A percentile compares a stretch with the other conserved stretches of the same genome.
phyloP scores from a whole-genome alignment of 2,329 filamentous ascomycete species.

The Penicillium sp. region DNA sequence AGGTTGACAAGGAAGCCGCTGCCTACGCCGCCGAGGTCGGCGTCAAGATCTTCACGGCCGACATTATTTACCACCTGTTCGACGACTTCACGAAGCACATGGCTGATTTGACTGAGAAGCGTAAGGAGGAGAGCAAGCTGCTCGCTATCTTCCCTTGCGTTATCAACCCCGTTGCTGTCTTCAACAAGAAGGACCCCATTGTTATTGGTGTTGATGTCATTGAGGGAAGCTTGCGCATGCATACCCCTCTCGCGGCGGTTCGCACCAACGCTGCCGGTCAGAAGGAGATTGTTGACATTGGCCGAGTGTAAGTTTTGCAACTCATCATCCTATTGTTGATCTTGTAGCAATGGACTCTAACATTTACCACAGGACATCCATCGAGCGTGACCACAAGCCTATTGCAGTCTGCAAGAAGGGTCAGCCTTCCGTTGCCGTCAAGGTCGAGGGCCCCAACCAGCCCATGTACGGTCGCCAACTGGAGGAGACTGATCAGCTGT shows the following conservation, averaged over 20 bases:
- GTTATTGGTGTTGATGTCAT: constrained; percentile 92
- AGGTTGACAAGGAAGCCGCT: constrained; percentile 95
- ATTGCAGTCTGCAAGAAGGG: constrained; percentile 91
- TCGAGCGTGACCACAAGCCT: constrained; percentile 97
- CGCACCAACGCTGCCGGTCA: constrained; percentile 75
- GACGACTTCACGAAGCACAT: constrained; percentile 96
- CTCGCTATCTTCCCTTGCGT: constrained; percentile 97
- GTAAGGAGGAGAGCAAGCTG: constrained; percentile 95
- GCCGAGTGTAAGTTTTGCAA: constrained; percentile 77
- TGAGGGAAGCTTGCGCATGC: constrained; percentile 83
- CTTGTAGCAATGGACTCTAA: constrained; percentile 1
- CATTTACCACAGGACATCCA: constrained; percentile 69
- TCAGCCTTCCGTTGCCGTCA: constrained; percentile 94
- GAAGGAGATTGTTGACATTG: constrained; percentile 82
- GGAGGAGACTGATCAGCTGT: constrained; percentile 85
- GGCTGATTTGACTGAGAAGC: constrained; percentile 80
- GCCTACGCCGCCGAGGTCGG: constrained; percentile 89
- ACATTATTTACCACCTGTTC: constrained; percentile 99
- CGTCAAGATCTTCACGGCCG: constrained; percentile 96
- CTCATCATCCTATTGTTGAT: not conserved
- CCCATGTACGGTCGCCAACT: constrained; percentile 93
- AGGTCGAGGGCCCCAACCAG: constrained; percentile 93
- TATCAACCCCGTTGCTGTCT: constrained; percentile 83
- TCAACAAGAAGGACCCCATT: constrained; percentile 97
- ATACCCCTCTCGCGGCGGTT: constrained; percentile 86